Evolutionary conservation across 257 asterid species (phyloP), one percentile per base, ranked within the genome.

Genomic region (Scutellaria galericulata): DNA sequence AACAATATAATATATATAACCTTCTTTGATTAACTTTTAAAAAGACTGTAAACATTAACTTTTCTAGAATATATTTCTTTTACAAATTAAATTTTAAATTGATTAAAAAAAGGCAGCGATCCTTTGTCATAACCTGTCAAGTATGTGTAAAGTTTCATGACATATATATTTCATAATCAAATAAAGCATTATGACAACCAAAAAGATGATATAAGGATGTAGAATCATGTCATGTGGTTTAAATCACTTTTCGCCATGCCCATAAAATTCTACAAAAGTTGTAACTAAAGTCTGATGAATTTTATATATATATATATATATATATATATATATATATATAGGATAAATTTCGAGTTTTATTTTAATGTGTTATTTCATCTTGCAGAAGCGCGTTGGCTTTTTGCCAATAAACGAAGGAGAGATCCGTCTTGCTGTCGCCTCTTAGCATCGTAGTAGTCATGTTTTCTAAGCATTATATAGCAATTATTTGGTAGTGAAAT

Each of bases 381-480:
- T 83, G 85, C 96, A 92, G 98, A 92, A 81, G 80, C 88, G 89
- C 31, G 96, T 93, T 47, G 95, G 92, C 10, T 93, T 92, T 79
- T 70, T 82, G 87, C 91, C 95, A 0, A 51, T 88, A 5, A 80
- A 64, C 4, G 91, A 87, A 79, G 88, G 86, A 53, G 95, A 93
- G 68, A 85, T 83, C 64, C 96, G 82, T 51, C 37, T 82, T 56
- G 91, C 86, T 1, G 79, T 77, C 52, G 79, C 84, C 68, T 83
- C 79, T 7, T 79, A 66, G 72, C 50, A 12, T 37, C 6, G 13
- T 15, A 46, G 70, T 60, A 15, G 68, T 10, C 57, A 37, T 35
- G 22, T 10, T 7, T 37, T 24, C 12, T 24, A 58, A 57, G 68
- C 41, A 37, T 59, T 10, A 4, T 0, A 47, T 20, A 42, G 12